Evolutionary conservation across 805 yeast genomes (phyloP).

Genomic region (Kodamaea laetipori): DNA sequence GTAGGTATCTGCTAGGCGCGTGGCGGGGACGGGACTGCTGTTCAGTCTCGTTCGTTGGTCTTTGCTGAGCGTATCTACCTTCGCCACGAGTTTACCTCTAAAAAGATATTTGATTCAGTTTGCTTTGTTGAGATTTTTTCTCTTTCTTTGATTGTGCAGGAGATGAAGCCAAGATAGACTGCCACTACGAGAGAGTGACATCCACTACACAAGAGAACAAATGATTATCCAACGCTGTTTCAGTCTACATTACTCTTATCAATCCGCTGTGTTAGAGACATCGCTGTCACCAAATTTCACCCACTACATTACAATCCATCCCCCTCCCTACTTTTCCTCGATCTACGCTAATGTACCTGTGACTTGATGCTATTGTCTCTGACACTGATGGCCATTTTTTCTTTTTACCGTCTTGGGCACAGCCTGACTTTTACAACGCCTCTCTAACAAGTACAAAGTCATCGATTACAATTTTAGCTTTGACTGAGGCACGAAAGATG

Average conservation of each 20-base stretch:
- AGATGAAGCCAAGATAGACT: not conserved
- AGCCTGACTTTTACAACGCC: constrained; percentile 7
- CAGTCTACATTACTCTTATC: no score
- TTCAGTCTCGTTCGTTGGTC: no score
- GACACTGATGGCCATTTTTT: constrained; percentile 1
- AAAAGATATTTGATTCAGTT: not conserved
- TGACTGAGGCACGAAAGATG: constrained; percentile 6
- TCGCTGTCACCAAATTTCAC: no score
- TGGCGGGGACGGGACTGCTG: no score
- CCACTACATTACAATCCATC: no score
- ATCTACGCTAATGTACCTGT: no score
- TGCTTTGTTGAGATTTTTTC: constrained; percentile 2
- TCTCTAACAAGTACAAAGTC: constrained; percentile 2
- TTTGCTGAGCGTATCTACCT: no score
- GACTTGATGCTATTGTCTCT: not conserved
- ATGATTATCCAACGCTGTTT: no score
- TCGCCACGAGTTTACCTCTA: not conserved
- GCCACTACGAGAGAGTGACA: not conserved
- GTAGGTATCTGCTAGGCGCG: no score
- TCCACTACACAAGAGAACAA: no score
- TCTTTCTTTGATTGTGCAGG: constrained; percentile 1
- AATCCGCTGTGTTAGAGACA: no score
- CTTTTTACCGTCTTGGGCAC: constrained; percentile 5
- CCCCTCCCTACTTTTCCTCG: no score
- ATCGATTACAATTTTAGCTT: constrained; percentile 6